phyloP scores from a whole-genome alignment of 1,284 basidiomycete species.

The Rhodotorula sp. region DNA sequence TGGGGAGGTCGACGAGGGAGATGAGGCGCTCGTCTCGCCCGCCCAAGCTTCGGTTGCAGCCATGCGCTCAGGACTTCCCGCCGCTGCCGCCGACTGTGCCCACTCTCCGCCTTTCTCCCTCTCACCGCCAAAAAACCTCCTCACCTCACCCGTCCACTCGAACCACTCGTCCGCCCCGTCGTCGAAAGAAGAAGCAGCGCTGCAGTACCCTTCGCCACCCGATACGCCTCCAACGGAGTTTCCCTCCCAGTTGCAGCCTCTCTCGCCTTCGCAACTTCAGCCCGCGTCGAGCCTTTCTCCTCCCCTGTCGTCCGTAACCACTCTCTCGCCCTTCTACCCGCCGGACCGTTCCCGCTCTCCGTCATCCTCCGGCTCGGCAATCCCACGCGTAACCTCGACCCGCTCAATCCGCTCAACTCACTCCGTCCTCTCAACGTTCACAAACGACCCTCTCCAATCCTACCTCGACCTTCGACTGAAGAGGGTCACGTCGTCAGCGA shows the following conservation, averaged over 20 bases:
- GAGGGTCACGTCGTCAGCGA: conserved; percentile 22
- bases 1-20: neutral
- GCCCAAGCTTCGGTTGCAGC: neutral
- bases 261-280: neutral
- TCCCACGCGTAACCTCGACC: neutral
- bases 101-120: neutral
- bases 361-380: no score
- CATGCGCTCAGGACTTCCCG: neutral
- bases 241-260: neutral
- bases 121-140: neutral
- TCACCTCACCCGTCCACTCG: neutral
- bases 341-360: conserved; percentile 1
- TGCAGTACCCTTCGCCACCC: conserved; percentile 35
- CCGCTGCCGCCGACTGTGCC: neutral
- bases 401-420: conserved; percentile 5
- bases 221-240: conserved; percentile 19
- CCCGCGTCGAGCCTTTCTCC: neutral
- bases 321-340: conserved; percentile 5
- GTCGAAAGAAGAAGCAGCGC: neutral
- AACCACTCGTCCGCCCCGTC: neutral
- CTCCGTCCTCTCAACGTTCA: conserved; percentile 8
- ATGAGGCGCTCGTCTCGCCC: neutral
- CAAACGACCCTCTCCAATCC: conserved; percentile 13
- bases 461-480: conserved; percentile 5
- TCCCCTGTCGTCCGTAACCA: neutral